A percentile compares a stretch with the other conserved stretches of the same genome.
phyloP scores from a whole-genome alignment of 176 grass and related monocot species.

The Bothriochloa decipiens region DNA sequence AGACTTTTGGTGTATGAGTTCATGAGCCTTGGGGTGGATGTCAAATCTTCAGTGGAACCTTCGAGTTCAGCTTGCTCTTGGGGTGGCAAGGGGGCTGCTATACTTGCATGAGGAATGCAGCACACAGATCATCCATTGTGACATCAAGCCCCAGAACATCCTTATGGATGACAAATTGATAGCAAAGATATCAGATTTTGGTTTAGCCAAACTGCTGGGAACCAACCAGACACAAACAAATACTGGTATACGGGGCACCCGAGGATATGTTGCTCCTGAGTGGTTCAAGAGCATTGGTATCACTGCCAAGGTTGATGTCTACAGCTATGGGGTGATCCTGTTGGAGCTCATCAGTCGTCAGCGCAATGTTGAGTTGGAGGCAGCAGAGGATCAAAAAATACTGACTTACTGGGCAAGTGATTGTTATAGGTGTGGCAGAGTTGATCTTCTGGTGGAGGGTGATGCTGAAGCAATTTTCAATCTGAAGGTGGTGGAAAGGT shows the following conservation, averaged over 20 bases:
- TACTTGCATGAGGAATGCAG: conserved; percentile 54
- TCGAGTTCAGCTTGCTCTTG: conserved; percentile 35
- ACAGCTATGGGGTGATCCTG: conserved; percentile 50
- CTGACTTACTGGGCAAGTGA: conserved; percentile 51
- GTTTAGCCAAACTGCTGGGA: conserved; percentile 50
- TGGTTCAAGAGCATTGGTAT: conserved; percentile 50
- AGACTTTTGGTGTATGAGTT: conserved; percentile 59
- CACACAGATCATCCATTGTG: conserved; percentile 51
- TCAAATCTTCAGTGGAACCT: conserved; percentile 35
- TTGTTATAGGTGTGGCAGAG: conserved; percentile 40
- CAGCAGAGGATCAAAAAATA: conserved; percentile 17
- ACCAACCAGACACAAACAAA: conserved; percentile 47
- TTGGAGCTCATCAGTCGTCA: conserved; percentile 44
- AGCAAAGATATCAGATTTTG: conserved; percentile 50
- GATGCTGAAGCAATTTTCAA: conserved; percentile 39
- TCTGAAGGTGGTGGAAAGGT: conserved; percentile 31
- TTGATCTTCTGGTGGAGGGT: conserved; percentile 34
- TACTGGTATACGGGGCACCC: conserved; percentile 49
- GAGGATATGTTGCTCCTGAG: conserved; percentile 54
- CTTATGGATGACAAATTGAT: conserved; percentile 28
- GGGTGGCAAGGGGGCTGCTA: conserved; percentile 42
- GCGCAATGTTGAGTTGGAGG: conserved; percentile 39
- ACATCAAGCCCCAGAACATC: conserved; percentile 55
- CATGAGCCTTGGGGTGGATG: conserved; percentile 42
- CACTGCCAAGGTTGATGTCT: conserved; percentile 42